Conservation (phyloP, 768 basidiomycete genomes). For the Tricholoma hemisulphureum region DNA sequence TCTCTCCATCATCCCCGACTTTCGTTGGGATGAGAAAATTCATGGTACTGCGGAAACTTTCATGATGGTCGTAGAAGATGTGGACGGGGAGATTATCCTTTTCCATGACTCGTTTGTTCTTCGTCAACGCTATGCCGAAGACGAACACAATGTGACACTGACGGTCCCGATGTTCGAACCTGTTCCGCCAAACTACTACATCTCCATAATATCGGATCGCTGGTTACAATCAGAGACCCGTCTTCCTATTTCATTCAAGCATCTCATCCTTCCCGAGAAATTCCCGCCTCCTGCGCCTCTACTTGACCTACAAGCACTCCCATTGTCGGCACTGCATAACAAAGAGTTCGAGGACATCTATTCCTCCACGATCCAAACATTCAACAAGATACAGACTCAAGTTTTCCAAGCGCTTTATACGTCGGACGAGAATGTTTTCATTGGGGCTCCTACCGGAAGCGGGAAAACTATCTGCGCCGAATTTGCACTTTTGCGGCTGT, state of each 20-base stretch:
- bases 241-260: slow-evolving; percentile 95
- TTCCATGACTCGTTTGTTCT: slow-evolving; percentile 94
- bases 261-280: slow-evolving; percentile 94
- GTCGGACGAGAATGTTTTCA: slow-evolving; percentile 93
- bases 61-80: slow-evolving; percentile 93
- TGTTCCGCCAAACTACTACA: slow-evolving; percentile 97
- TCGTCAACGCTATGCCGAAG: slow-evolving; percentile 86
- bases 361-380: slow-evolving; percentile 71
- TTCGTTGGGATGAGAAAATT: slow-evolving; percentile 95
- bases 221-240: slow-evolving; percentile 97
- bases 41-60: slow-evolving; percentile 89
- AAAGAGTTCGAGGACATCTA: slow-evolving; percentile 90
- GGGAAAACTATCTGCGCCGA: slow-evolving; percentile 98
- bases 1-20: slow-evolving; percentile 93
- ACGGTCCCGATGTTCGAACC: slow-evolving; percentile 98
- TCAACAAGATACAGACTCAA: slow-evolving; percentile 99
- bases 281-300: slow-evolving; percentile 92
- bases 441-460: slow-evolving; percentile 94
- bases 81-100: slow-evolving; percentile 94
- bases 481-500: slow-evolving; percentile 90
- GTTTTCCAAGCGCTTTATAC: slow-evolving; percentile 98
- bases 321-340: slow-evolving; percentile 90
- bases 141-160: slow-evolving; percentile 92
- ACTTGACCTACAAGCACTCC: slow-evolving; percentile 88
- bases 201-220: slow-evolving; percentile 90